Evolutionary conservation across 768 basidiomycete genomes (phyloP).

Genomic region (Suillus subaureus): DNA sequence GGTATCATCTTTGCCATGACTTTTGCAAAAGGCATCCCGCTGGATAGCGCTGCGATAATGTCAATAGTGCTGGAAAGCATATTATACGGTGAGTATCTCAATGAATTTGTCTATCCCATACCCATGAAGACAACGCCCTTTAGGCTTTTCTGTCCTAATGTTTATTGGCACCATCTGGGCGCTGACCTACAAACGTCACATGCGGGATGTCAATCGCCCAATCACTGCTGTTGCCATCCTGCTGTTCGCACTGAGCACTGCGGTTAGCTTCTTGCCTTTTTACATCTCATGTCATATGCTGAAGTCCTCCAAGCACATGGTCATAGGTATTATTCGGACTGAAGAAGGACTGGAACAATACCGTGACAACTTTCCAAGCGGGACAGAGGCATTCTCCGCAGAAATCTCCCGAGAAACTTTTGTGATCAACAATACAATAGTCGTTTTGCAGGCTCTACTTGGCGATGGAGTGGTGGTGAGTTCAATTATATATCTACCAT

Average conservation of each 20-base stretch:
- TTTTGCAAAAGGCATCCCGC: constrained; percentile 1
- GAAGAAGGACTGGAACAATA: constrained; percentile 28
- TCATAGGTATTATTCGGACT: constrained; percentile 26
- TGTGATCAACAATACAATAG: constrained; percentile 27
- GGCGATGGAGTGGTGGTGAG: constrained; percentile 34
- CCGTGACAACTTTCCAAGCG: constrained; percentile 20
- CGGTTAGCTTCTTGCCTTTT: constrained; percentile 18
- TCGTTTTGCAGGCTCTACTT: constrained; percentile 28
- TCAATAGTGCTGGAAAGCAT: constrained; percentile 22
- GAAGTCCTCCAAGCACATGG: constrained; percentile 24
- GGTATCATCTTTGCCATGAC: neutral
- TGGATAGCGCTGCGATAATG: constrained; percentile 19
- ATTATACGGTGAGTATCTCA: constrained; percentile 17
- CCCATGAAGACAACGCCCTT: neutral
- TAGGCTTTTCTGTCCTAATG: constrained; percentile 40
- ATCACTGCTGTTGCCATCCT: constrained; percentile 27
- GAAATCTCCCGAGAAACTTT: constrained; percentile 30
- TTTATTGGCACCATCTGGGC: constrained; percentile 33
- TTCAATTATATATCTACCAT: neutral
- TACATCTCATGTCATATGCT: no score
- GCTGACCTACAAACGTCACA: constrained; percentile 14
- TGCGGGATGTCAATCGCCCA: constrained; percentile 17
- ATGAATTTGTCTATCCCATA: neutral
- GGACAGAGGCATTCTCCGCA: constrained; percentile 27
- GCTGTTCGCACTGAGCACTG: constrained; percentile 34